Base-by-base conservation (phyloP, 768 basidiomycete species). In the Kwoniella pini region DNA sequence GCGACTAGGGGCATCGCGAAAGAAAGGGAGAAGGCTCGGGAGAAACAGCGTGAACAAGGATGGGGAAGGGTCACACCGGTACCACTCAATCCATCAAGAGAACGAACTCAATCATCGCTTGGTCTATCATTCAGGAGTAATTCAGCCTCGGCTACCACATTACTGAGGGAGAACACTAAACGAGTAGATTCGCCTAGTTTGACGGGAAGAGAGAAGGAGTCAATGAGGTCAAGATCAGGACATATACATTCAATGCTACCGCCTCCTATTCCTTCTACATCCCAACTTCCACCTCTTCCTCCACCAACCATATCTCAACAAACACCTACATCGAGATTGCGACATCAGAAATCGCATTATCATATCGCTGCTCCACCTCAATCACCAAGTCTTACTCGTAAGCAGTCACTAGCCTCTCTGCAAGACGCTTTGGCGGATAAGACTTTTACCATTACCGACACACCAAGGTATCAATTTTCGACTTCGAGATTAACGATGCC, bases 401-500 rank as follows among this genome's bases (percentile, higher is more conserved):
- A 74, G 51, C 76, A 77, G 48, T 68, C 65, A 15, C 58, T 75
- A 17, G 57, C 74, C 2, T 64, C 63, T 22, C 44, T 77, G 10
- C 69, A 67, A 42, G 76, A 77, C 60, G 68, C 68, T 12, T 43
- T 73, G 27, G 63, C 65, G 4, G 57, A 56, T 57, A 51, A 48
- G 15, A 39, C 63, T 22, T 33, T 46, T 13, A 54, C 40, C 9
- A 33, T 51, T 43, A 12, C 50, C 13, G 31, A 39, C 31, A 48
- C 54, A 17, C 49, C 57, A 49, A 21, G 58, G n/a, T 62, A 65
- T 59, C 60, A 69, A 46, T 45, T 48, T 45, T 65, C 67, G n/a
- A 60, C 60, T 5, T 70, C 69, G 15, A 48, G 90, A 50, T 82
- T 93, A 51, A 94, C 91, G 24, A 88, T 92, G 88, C 91, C 91